Percentiles rank a stretch among this genome's conserved stretches.
Evolutionary conservation across 140 eudicot genomes (phyloP).

Genomic region (Senecio squalidus): DNA sequence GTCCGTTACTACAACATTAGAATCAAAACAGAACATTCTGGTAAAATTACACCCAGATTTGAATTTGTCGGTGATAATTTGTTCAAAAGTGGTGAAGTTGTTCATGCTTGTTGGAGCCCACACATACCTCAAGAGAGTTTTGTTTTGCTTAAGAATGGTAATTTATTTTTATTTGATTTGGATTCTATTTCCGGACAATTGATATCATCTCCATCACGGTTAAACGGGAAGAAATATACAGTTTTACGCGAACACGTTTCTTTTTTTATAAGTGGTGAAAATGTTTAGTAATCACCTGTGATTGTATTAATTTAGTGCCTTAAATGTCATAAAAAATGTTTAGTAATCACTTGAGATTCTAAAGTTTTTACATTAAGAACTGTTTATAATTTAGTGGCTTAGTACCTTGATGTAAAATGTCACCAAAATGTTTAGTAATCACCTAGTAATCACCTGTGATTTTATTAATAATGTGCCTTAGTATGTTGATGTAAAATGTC

Average conservation of each 20-base stretch:
- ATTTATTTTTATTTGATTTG: slow-evolving; percentile 59
- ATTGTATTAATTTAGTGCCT: too few relatives aligned
- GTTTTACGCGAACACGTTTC: slow-evolving; percentile 28
- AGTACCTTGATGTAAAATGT: too few relatives aligned
- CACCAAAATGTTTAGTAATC: too few relatives aligned
- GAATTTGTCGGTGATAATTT: slow-evolving; percentile 37
- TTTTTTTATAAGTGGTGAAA: too few relatives aligned
- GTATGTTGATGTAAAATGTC: too few relatives aligned
- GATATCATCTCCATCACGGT: slow-evolving; percentile 12
- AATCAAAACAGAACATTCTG: slow-evolving; percentile 16
- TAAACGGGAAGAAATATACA: slow-evolving; percentile 31
- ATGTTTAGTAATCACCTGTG: too few relatives aligned
- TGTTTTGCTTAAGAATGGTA: slow-evolving; percentile 61
- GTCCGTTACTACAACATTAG: slow-evolving; percentile 47
- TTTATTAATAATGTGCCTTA: too few relatives aligned
- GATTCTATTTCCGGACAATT: slow-evolving; percentile 15
- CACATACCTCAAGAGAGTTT: slow-evolving; percentile 65
- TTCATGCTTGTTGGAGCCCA: slow-evolving; percentile 80
- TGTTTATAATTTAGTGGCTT: too few relatives aligned
- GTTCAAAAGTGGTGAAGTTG: slow-evolving; percentile 37
- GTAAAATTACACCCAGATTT: slow-evolving; percentile 24
- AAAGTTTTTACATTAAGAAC: too few relatives aligned
- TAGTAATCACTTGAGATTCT: too few relatives aligned
- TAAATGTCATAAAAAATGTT: too few relatives aligned
- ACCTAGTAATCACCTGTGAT: too few relatives aligned